Evolutionary conservation across 2,329 filamentous ascomycete genomes (phyloP), one percentile per base, ranked within the genome.

Genomic region (Penicillium verrucosum): DNA sequence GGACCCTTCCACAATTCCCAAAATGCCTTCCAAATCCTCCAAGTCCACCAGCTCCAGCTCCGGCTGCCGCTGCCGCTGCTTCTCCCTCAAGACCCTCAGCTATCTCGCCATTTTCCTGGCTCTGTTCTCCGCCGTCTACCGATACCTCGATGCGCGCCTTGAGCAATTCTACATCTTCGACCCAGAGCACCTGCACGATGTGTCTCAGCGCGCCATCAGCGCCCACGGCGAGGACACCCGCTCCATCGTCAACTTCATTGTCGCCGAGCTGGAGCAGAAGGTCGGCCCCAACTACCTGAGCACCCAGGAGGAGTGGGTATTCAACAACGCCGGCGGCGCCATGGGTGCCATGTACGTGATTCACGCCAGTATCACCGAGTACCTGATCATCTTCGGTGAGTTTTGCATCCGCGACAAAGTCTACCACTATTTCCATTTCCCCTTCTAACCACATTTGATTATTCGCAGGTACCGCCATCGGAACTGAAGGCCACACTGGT

Each of bases 321-420:
- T 96, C 69, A 96, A 95, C 81, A 95, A 95, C 70, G 90, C 90
- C 50, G 91, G 91, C 51, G 91, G 91, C 61, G 90, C 90, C 51
- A 96, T 95, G 91, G 91, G 91, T 54, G 89, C 84, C 69, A 94
- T 95, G 91, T 92, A 90, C 74, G 87, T 95, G 63, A 87, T 95
- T 67, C 91, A 95, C 72, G 89, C 90, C 58, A 92, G 88, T 89
- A 81, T 96, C 60, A 95, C 91, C 21, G 92, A 96, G 75, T 95
- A 95, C 77, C 80, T 95, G 65, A 94, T 95, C 73, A 86, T 95
- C 77, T 95, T 94, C 73, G 90, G 90, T 72, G 51, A 59, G 61
- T 61, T 14, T 25, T 25, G 27, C 23, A 14, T 21, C 43, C 16
- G 9, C 41, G 21, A 21, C 37, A 6, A 7, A 18, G 14, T 14